Evolutionary conservation across 2,329 filamentous ascomycete genomes (phyloP), one percentile per base, ranked within the genome.

Genomic region (Pseudocercospora fijiensis): DNA sequence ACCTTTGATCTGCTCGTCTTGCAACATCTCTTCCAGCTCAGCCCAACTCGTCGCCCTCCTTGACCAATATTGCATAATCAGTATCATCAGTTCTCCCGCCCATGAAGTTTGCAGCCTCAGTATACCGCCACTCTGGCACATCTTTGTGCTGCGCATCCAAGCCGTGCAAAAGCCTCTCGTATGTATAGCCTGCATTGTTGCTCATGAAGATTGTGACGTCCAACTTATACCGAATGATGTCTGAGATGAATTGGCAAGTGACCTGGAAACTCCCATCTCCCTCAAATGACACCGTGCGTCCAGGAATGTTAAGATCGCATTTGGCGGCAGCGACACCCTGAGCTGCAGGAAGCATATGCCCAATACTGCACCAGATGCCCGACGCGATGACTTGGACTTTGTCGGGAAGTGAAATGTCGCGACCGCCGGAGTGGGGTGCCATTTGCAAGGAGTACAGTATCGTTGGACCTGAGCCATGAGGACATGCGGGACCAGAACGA

Each of bases 361-460:
- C 87, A 68, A 89, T 89, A 51, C 82, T 86, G 47, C 86, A 85
- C 86, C 86, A 89, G 11, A 96, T 86, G 1, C 90, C 88, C 74
- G 95, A 91, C 57, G 86, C 91, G 71, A 96, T 86, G 18, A 90
- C 90, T 7, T 86, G 91, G 13, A 93, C 90, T 16, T 84, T 83
- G 2, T 81, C 76, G 0, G 92, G 92, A 79, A 96, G 95, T 47
- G 85, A 85, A 4, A 91, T 92, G 64, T 93, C 90, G 85, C 90
- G 92, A 71, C 96, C 91, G 61, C 92, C 92, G 75, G 78, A 92
- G 94, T 64, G 91, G 83, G 0, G 92, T 96, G 43, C 92, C 92
- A 2, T 92, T 96, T 76, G 96, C 92, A 0, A 92, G 94, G 55
- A 96, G 85, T 59, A 96, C 81, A 62, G 96, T 86, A 72, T 96